phyloP scores from a whole-genome alignment of 208 protist genomes.

The Wallacemonas rigidus region DNA sequence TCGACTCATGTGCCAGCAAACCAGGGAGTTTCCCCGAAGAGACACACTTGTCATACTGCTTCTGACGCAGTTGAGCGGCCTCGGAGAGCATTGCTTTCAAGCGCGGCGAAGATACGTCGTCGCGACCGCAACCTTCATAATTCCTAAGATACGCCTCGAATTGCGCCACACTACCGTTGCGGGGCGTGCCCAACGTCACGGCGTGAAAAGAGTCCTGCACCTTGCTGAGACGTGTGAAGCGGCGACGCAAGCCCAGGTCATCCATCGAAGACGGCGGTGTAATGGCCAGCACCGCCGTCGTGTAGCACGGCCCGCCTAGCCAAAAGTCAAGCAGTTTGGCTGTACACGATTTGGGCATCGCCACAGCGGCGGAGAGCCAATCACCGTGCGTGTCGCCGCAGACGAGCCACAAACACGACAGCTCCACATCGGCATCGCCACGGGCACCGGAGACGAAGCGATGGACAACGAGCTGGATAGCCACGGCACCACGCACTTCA shows the following conservation, averaged over 20 bases:
- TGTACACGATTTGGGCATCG: conserved; percentile 14
- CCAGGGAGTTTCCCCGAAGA: conserved; percentile 13
- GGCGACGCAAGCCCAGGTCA: background rate
- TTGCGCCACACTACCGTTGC: conserved; percentile 31
- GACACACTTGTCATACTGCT: conserved; percentile 3
- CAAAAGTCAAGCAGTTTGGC: conserved; percentile 29
- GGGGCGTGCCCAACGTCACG: conserved; percentile 30
- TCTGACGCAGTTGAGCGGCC: conserved; percentile 28
- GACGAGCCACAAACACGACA: conserved; percentile 48
- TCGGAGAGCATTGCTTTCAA: conserved; percentile 35
- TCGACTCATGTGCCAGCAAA: conserved; percentile 32
- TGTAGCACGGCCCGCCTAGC: conserved; percentile 48
- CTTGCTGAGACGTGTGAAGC: conserved; percentile 13
- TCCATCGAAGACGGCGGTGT: conserved; percentile 16
- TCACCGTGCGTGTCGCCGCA: conserved; percentile 22
- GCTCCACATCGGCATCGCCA: conserved; percentile 25
- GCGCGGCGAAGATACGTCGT: background rate
- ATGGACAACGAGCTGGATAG: conserved; percentile 40
- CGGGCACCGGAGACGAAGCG: conserved; percentile 23
- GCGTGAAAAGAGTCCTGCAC: conserved; percentile 13
- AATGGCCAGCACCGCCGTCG: conserved; percentile 27
- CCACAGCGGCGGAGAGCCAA: conserved; percentile 11
- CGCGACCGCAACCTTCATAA: background rate
- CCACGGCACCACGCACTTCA: conserved; percentile 27
- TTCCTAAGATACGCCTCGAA: conserved; percentile 29